Base-by-base conservation (phyloP, 176 grass and related monocot genomes). In the Carex myosuroides region DNA sequence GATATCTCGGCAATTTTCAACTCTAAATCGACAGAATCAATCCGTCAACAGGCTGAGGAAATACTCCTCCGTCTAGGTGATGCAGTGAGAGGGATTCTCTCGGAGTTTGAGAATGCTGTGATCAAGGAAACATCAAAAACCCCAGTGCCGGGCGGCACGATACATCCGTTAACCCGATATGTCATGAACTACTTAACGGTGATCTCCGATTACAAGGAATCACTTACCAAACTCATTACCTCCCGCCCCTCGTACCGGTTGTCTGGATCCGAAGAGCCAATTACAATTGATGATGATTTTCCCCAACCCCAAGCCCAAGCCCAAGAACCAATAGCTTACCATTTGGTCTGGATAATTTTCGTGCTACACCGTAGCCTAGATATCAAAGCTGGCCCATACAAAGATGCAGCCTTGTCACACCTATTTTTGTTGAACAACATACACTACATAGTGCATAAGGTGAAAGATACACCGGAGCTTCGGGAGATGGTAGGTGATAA, bases 361-460 rank as follows among this genome's bases (percentile, higher is more conserved):
- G 86, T 99, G 83, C 91, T 99, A 67, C 86, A 88, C 20, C 89
- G 92, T 79, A 99, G 94, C 63, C 91, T 99, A 41, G 88, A 95
- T 82, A 87, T 87, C 75, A 95, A 99, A 80, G 87, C 96, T 0
- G 55, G 83, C 32, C 91, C 93, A 81, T 99, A 99, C 89, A 93
- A 87, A 86, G 92, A 95, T 41, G 32, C 2, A 3, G 83, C 91
- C 6, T 90, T 95, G 8, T 95, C 84, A 12, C 91, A 95, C 57
- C 79, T 99, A 68, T 99, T 99, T 82, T 6, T 90, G 8, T 89
- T 99, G 96, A 99, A 99, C 87, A 99, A 99, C 84, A 87, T 90
- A 37, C 96, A 99, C 86, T 99, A 99, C 60, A 95, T 99, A 13
- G 89, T 90, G 2, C 84, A 95, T 85, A 99, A 99, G 91, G 81